Evolutionary conservation across 768 basidiomycete species (phyloP), one percentile per base, ranked within the genome.

Genomic region (Lactifluus hygrophoroides): DNA sequence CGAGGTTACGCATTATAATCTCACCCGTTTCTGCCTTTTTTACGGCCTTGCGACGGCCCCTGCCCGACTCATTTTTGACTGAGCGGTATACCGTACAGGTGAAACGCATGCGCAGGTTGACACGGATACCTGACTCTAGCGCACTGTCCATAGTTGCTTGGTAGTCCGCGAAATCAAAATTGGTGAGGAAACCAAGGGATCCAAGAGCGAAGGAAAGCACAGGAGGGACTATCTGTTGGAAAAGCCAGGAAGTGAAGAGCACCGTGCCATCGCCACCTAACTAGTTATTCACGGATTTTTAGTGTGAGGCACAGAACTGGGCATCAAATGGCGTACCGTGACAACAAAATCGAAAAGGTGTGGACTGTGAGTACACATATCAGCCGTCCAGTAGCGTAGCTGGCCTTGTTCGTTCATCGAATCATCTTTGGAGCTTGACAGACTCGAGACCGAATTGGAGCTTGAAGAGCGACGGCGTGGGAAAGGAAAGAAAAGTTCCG

Each of bases 231-330:
- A 99, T 92, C 53, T 86, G 85, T 70, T 99, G 96, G 76, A 99
- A 99, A 32, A 99, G 77, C 96, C 96, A 98, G 3, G 96, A 98
- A 5, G 96, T 96, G 75, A 97, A 99, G 16, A 99, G 81, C 2
- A 98, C 94, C 0, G 96, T 99, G 14, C 96, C 96, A 69, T 99
- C 96, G 10, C 96, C 96, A 47, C 96, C 96, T 61, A 98, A 85
- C 94, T 97, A 67, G n/a, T n/a, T 30, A 43, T 37, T 47, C 44
- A 49, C 28, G 28, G 37, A 21, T 16, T 30, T 11, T 42, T n/a
- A 45, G 43, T 4, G 8, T 43, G 27, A 49, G 51, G 48, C 19
- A 21, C 7, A 40, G 44, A 44, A 25, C 32, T 13, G 28, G 48
- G 28, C 3, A 27, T 16, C 27, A 47, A 32, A 48, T 4, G 19